phyloP scores from a whole-genome alignment of 2,329 filamentous ascomycete genomes.

The Exophiala sp. region DNA sequence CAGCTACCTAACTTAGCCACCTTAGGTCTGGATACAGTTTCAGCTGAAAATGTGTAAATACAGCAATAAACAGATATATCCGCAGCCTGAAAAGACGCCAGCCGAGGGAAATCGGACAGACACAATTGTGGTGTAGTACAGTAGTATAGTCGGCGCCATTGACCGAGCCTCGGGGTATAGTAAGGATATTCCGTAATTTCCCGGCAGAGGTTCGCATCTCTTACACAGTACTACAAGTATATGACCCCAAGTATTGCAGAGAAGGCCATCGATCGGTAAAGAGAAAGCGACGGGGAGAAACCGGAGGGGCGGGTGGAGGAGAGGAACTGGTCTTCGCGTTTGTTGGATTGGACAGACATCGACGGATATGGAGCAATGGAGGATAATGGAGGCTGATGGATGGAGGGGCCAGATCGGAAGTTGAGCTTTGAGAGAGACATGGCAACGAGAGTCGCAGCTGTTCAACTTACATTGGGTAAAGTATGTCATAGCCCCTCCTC shows the following conservation, averaged over 20 bases:
- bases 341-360: not conserved
- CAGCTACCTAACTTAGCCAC: too few species aligned
- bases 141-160: not conserved
- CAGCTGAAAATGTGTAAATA: not conserved
- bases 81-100: not conserved
- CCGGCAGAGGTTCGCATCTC: not conserved
- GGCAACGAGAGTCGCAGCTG: not conserved
- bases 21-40: not conserved
- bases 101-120: not conserved
- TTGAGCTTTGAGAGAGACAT: not conserved
- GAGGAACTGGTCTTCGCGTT: not conserved
- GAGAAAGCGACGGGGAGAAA: not conserved
- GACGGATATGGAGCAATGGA: not conserved
- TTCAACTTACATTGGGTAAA: not conserved
- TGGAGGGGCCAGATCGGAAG: not conserved
- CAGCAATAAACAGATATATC: not conserved
- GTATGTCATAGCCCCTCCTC: constrained; percentile 1
- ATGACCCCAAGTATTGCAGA: too few species aligned
- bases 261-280: not conserved
- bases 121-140: not conserved
- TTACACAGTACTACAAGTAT: too few species aligned
- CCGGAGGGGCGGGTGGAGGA: not conserved
- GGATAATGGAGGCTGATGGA: not conserved
- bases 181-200: not conserved
- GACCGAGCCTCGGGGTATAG: not conserved